Evolutionary conservation across 2,329 filamentous ascomycete genomes (phyloP), one percentile per base, ranked within the genome.

Genomic region (Monilinia polystroma): DNA sequence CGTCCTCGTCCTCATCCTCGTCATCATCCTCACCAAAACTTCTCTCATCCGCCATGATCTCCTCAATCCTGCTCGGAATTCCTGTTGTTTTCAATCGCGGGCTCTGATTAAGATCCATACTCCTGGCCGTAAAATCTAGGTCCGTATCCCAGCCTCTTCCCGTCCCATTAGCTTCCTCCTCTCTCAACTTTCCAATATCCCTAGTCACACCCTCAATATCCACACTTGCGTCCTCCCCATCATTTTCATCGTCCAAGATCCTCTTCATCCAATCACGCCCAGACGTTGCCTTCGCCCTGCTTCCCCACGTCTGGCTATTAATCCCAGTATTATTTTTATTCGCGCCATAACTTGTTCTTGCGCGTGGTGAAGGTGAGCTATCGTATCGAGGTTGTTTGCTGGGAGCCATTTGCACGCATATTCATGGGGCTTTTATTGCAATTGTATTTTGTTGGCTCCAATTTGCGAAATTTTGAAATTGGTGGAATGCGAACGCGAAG

Each of bases 61-160:
- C 70, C 63, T 73, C 72, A 51, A 73, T 67, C 57, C 70, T 72
- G 23, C 67, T 67, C 54, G 56, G 68, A 47, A 67, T 68, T 18
- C 35, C 47, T 16, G 26, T 53, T 4, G 47, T 60, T 26, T 60
- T 51, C 35, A 66, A 43, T 35, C 64, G 32, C 51, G 58, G 65
- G 54, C 73, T 75, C 18, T 66, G 70, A 58, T 67, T 68, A 26
- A 73, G 64, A 60, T 70, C 68, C 49, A 75, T 51, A 35, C 72
- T 74, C 20, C 67, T 67, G 23, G 73, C 70, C 4, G 73, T 75
- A 64, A 76, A 75, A 49, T 76, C 74, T 12, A 72, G 54, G 45
- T 75, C 73, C 35, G 71, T 71, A 63, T 72, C 66, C 72, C 72
- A 75, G 23, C 45, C 52, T 20, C 47, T 59, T 23, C 57, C 64